Evolutionary conservation across 768 basidiomycete species (phyloP), one percentile per base, ranked within the genome.

Genomic region (Obba rivulosa): DNA sequence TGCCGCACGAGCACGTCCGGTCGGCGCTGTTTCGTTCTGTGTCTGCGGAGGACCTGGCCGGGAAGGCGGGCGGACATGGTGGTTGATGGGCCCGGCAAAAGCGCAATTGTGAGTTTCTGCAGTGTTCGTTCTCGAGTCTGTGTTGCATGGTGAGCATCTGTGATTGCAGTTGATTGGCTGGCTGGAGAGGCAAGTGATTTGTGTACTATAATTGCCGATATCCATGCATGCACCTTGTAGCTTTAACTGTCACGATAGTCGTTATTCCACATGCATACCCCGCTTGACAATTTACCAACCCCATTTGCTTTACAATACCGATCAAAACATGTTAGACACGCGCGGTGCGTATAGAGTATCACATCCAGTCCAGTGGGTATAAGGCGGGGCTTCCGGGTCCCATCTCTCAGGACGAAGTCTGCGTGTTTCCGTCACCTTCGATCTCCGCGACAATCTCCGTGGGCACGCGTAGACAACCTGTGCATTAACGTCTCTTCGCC

Each of bases 401-500:
- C n/a, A n/a, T n/a, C n/a, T n/a, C n/a, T 31, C 28, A 31, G 13
- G 28, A 31, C 28, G 28, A 31, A 5, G 28, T 13, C 28, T 31
- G 28, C 13, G 28, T 13, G 28, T 31, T 31, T 31, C 28, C 21
- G 2, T 23, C 41, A 4, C 18, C 37, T 10, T 50, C 45, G 18
- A n/a, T 13, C 10, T 9, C 31, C 34, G 34, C 17, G 10, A 10
- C 17, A 1, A 38, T 34, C 10, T 45, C 45, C 46, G 38, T 31
- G 28, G 7, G 28, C 13, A 5, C 28, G 28, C 28, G 28, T 13
- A 5, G 28, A 31, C 28, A 31, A 31, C 28, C 44, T 34, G 22
- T 67, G 56, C 45, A 62, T 70, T 41, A 86, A 54, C 46, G 80
- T 79, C 57, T 73, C 74, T 53, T 81, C 80, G 1, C 78, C 81